Percentiles rank a stretch among this genome's conserved stretches.
Evolutionary conservation across 1,284 basidiomycete species (phyloP).

Genomic region (Rhodofomes roseus): DNA sequence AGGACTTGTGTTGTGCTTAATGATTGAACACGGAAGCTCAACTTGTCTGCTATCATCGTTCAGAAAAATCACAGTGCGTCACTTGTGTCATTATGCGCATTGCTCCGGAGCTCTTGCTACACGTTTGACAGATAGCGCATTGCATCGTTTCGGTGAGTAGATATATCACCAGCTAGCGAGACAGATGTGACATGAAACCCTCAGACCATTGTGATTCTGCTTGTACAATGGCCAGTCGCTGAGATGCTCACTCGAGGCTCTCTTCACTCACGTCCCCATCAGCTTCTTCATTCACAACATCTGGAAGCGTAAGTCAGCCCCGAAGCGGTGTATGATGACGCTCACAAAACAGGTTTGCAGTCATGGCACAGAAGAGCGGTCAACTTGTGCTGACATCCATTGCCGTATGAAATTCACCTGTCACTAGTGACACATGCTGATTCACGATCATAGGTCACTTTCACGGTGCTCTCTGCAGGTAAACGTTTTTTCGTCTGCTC

Average conservation of each 20-base stretch:
- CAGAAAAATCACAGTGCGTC: neutral
- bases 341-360: neutral
- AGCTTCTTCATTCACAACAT: slow-evolving; percentile 7
- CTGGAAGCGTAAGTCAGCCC: neutral
- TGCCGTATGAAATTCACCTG: neutral
- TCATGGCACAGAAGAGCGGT: neutral
- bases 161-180: neutral
- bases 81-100: neutral
- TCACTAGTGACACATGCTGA: too few relatives aligned
- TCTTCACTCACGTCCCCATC: neutral
- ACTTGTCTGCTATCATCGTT: neutral
- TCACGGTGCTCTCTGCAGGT: neutral
- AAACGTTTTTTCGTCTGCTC: neutral
- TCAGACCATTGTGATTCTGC: neutral
- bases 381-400: neutral
- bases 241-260: neutral
- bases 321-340: neutral
- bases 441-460: neutral
- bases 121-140: neutral
- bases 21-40: neutral
- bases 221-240: neutral
- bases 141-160: neutral
- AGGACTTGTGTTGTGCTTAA: neutral
- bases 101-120: neutral
- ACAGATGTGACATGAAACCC: neutral